These are phyloP conservation scores for Aphanocladium album DNA, from an alignment of 2,329 filamentous ascomycete genomes.

Conservation along the genomic window DNA sequence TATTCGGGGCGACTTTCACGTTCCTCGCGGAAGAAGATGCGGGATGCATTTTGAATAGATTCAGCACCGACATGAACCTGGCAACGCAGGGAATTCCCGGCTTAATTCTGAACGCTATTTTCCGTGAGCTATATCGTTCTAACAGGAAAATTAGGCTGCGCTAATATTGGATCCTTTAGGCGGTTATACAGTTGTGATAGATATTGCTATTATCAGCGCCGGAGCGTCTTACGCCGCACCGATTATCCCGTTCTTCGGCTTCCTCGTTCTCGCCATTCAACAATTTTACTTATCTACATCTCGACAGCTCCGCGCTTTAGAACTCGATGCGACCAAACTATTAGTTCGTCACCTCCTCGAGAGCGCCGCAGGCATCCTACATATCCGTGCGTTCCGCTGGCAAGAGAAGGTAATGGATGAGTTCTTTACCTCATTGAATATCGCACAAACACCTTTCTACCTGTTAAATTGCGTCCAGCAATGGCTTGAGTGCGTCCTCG, in stretches of 20 bases:
- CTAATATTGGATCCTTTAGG: too few relatives aligned
- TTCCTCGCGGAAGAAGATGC: background rate
- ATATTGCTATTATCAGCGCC: slow-evolving; percentile 16
- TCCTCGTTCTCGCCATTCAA: slow-evolving; percentile 24
- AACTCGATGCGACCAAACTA: slow-evolving; percentile 30
- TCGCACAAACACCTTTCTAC: slow-evolving; percentile 50
- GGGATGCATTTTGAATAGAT: slow-evolving; percentile 2
- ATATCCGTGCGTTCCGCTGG: slow-evolving; percentile 53
- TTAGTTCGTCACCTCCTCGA: slow-evolving; percentile 35
- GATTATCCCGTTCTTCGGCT: slow-evolving; percentile 21
- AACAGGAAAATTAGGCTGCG: slow-evolving; percentile 18
- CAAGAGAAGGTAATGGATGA: slow-evolving; percentile 34
- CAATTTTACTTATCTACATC: slow-evolving; percentile 30
- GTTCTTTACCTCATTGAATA: slow-evolving; percentile 41
- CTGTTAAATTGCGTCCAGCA: slow-evolving; percentile 49
- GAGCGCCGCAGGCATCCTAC: slow-evolving; percentile 38
- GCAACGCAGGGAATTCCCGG: background rate
- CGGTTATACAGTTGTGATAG: slow-evolving; percentile 11
- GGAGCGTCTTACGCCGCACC: slow-evolving; percentile 26
- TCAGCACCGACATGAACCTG: background rate
- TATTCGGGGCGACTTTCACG: background rate
- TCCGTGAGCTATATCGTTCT: background rate
- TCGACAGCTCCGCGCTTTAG: slow-evolving; percentile 30
- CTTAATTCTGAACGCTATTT: background rate
- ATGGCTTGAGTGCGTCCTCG: slow-evolving; percentile 47